Percentiles rank a stretch among this genome's conserved stretches.
Evolutionary conservation across 352 stramenopile genomes (phyloP).

Genomic region (Peronospora destructor): DNA sequence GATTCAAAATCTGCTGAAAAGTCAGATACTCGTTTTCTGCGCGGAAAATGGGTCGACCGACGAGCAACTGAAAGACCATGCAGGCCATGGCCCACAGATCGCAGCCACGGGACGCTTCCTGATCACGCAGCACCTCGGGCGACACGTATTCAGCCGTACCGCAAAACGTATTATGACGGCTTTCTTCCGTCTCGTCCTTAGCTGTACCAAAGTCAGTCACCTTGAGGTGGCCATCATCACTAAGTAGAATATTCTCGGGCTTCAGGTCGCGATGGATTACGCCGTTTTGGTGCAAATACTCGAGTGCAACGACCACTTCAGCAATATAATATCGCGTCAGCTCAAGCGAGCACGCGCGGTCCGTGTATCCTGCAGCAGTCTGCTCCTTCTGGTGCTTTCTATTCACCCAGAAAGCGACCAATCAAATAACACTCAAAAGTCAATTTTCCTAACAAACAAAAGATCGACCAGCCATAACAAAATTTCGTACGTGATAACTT

Average conservation of each 20-base stretch:
- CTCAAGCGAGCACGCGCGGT: slow-evolving; percentile 66
- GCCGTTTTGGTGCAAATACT: slow-evolving; percentile 91
- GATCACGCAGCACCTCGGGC: slow-evolving; percentile 84
- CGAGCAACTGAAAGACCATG: slow-evolving; percentile 88
- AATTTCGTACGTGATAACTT: slow-evolving; percentile 74
- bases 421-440: background rate
- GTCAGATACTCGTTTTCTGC: slow-evolving; percentile 88
- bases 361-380: slow-evolving; percentile 40
- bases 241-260: slow-evolving; percentile 86
- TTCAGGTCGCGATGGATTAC: slow-evolving; percentile 96
- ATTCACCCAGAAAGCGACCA: background rate
- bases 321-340: slow-evolving; percentile 91
- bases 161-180: slow-evolving; percentile 83
- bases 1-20: slow-evolving; percentile 86
- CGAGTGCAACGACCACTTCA: slow-evolving; percentile 89
- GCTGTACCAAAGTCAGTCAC: slow-evolving; percentile 88
- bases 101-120: slow-evolving; percentile 72
- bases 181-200: slow-evolving; percentile 77
- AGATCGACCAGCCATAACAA: background rate
- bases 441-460: slow-evolving; percentile 8
- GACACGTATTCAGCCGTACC: slow-evolving; percentile 90
- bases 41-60: slow-evolving; percentile 77
- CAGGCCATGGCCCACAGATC: slow-evolving; percentile 89
- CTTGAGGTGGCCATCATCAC: slow-evolving; percentile 82
- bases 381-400: slow-evolving; percentile 78